These are phyloP conservation scores for Boletus vinaceobasis DNA, from an alignment of 768 basidiomycete genomes.

Conservation along the genomic window DNA sequence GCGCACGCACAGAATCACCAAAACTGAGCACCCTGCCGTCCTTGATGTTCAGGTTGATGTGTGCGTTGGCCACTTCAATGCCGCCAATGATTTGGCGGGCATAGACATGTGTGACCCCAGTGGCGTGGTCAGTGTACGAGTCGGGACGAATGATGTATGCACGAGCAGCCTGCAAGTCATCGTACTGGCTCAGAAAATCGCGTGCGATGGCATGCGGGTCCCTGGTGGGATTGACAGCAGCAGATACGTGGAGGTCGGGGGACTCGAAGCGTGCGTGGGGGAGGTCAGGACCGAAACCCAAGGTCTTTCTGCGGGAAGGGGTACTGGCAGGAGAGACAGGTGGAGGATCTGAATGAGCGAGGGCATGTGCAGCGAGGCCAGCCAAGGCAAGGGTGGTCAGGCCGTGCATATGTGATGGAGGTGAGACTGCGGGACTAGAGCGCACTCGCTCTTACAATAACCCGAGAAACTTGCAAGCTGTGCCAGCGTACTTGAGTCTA, in stretches of 20 bases:
- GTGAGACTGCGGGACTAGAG: too few relatives aligned
- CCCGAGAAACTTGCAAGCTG: too few relatives aligned
- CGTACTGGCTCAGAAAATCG: conserved; percentile 49
- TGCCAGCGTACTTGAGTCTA: too few relatives aligned
- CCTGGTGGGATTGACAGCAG: conserved; percentile 36
- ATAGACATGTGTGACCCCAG: conserved; percentile 88
- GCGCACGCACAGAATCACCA: conserved; percentile 72
- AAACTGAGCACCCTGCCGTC: conserved; percentile 80
- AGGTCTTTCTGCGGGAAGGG: conserved; percentile 63
- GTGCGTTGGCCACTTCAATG: conserved; percentile 84
- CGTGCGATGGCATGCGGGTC: conserved; percentile 63
- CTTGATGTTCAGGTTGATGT: conserved; percentile 91
- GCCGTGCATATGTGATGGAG: conserved; percentile 48
- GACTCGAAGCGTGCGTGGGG: conserved; percentile 67
- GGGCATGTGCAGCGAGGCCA: conserved; percentile 54
- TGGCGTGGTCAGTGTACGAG: conserved; percentile 83
- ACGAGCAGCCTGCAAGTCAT: conserved; percentile 33
- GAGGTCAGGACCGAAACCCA: conserved; percentile 83
- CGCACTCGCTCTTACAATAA: too few relatives aligned
- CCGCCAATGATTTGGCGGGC: conserved; percentile 82
- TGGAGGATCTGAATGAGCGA: conserved; percentile 39
- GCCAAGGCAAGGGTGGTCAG: conserved; percentile 58
- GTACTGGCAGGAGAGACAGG: neutral
- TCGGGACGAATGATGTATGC: conserved; percentile 68
- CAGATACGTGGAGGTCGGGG: conserved; percentile 27